Percentiles rank a stretch among this genome's conserved stretches.
phyloP scores from a whole-genome alignment of 2,329 filamentous ascomycete genomes.

The Huntiella decipiens region DNA sequence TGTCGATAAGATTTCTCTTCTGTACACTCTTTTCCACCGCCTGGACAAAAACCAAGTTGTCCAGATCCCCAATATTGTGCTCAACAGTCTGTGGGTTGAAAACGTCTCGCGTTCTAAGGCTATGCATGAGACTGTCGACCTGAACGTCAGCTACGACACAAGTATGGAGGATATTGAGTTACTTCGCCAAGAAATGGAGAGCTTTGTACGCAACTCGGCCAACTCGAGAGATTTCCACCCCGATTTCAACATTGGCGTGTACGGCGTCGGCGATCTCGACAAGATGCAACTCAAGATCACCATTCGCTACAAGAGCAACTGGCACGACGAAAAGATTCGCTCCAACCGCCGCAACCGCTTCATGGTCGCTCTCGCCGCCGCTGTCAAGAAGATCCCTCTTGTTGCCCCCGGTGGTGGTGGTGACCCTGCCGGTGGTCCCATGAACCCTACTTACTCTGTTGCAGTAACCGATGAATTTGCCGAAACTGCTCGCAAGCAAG shows the following conservation, averaged over 20 bases:
- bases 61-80: constrained; percentile 68
- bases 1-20: constrained; percentile 83
- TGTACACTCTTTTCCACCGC: constrained; percentile 81
- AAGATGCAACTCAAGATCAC: constrained; percentile 69
- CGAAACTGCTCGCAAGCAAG: constrained; percentile 37
- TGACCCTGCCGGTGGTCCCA: constrained; percentile 41
- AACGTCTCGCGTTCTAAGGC: constrained; percentile 81
- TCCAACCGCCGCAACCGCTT: constrained; percentile 78
- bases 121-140: constrained; percentile 68
- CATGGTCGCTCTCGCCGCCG: constrained; percentile 79
- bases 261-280: constrained; percentile 65
- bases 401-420: constrained; percentile 57
- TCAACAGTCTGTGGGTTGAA: constrained; percentile 89
- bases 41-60: constrained; percentile 64
- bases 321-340: constrained; percentile 71
- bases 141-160: constrained; percentile 74
- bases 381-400: constrained; percentile 74
- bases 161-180: constrained; percentile 76
- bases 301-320: constrained; percentile 84
- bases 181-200: constrained; percentile 65
- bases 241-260: constrained; percentile 60
- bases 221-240: constrained; percentile 84
- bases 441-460: constrained; percentile 68
- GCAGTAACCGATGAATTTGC: constrained; percentile 52
- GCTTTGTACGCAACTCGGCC: constrained; percentile 64